A percentile compares a stretch with the other conserved stretches of the same genome.
phyloP scores from a whole-genome alignment of 2,329 filamentous ascomycete genomes.

The Trichoderma brevicompactum region DNA sequence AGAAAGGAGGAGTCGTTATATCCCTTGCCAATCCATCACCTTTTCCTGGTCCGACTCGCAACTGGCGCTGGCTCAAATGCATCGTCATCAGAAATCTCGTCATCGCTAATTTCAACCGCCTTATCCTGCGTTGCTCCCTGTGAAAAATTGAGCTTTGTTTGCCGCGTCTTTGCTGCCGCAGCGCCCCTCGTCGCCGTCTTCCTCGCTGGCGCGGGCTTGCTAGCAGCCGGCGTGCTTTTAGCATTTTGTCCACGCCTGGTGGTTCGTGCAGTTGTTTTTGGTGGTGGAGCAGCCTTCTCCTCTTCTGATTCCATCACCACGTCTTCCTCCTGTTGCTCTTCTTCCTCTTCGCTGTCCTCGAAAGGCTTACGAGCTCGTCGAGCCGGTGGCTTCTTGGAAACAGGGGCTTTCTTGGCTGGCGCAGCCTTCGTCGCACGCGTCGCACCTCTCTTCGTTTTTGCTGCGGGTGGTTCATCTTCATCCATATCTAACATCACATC shows the following conservation, averaged over 20 bases:
- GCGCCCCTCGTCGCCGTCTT: conserved; percentile 31
- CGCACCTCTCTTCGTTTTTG: conserved; percentile 39
- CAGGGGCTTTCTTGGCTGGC: conserved; percentile 29
- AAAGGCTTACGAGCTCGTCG: conserved; percentile 46
- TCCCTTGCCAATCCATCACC: conserved; percentile 28
- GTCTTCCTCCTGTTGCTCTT: conserved; percentile 54
- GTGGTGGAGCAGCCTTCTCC: conserved; percentile 44
- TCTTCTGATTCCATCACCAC: conserved; percentile 60
- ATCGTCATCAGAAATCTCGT: conserved; percentile 67
- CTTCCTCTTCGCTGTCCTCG: conserved; percentile 49
- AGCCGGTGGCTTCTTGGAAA: conserved; percentile 52
- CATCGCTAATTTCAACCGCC: conserved; percentile 65
- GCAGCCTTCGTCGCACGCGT: conserved; percentile 38
- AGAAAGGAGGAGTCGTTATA: background rate
- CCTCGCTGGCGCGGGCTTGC: conserved; percentile 34
- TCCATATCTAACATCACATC: conserved; percentile 52
- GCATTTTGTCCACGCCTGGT: conserved; percentile 34
- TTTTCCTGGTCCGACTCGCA: conserved; percentile 41
- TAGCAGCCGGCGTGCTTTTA: conserved; percentile 30
- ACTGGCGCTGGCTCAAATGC: conserved; percentile 62
- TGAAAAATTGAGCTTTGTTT: conserved; percentile 45
- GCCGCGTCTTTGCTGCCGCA: conserved; percentile 34
- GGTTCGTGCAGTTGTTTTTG: conserved; percentile 45
- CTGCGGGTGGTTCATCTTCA: conserved; percentile 41
- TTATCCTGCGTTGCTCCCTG: conserved; percentile 50